phyloP scores from a whole-genome alignment of 192 early-diverging fungal species.

The Coemansia brasiliensis region DNA sequence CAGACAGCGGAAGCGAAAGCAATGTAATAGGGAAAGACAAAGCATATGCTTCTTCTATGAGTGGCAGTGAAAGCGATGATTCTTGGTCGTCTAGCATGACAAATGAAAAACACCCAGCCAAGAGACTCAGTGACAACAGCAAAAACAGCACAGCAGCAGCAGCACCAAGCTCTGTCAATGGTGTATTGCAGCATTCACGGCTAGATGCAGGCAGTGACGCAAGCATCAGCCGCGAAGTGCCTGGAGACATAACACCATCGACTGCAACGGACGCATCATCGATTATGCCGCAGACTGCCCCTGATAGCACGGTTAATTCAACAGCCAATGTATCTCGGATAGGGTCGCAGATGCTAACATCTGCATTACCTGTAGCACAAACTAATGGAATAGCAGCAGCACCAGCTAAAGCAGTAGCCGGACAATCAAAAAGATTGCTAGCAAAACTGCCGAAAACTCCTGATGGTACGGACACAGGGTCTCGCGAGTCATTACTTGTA shows the following conservation, averaged over 20 bases:
- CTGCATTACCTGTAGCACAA: background rate
- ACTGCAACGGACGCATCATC: slow-evolving; percentile 14
- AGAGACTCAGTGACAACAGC: background rate
- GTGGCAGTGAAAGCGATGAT: slow-evolving; percentile 16
- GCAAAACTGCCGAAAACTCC: slow-evolving; percentile 30
- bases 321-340: slow-evolving; percentile 1
- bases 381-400: background rate
- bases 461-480: slow-evolving; percentile 26
- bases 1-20: background rate
- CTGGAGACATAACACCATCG: slow-evolving; percentile 4
- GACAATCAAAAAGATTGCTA: slow-evolving; percentile 15
- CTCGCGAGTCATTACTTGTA: slow-evolving; percentile 3
- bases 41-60: background rate
- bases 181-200: background rate
- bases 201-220: background rate
- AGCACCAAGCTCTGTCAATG: background rate
- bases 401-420: background rate
- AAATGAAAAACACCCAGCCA: background rate
- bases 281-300: slow-evolving; percentile 6
- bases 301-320: slow-evolving; percentile 1
- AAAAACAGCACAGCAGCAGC: background rate
- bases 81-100: background rate
- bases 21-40: background rate
- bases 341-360: background rate
- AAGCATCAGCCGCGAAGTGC: background rate